phyloP scores from a whole-genome alignment of 2,329 filamentous ascomycete genomes.

The Calonectria pauciramosa region DNA sequence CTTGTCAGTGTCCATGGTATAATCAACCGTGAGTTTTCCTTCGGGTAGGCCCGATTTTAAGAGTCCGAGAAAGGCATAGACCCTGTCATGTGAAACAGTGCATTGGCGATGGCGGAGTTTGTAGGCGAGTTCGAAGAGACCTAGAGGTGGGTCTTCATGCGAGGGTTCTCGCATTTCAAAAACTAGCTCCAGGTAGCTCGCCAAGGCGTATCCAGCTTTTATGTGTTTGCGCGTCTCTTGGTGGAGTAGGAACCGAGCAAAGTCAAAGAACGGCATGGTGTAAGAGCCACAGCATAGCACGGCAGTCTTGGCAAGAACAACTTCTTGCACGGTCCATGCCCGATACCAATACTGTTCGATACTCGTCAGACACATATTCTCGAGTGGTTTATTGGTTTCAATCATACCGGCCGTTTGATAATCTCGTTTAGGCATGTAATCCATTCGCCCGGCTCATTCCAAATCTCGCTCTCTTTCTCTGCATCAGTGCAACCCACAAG shows the following conservation, averaged over 20 bases:
- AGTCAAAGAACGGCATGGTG: slow-evolving; percentile 23
- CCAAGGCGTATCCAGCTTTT: slow-evolving; percentile 14
- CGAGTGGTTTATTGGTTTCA: too few relatives aligned
- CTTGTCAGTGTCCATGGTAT: slow-evolving; percentile 12
- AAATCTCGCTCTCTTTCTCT: slow-evolving; percentile 3
- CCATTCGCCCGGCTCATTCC: slow-evolving; percentile 19
- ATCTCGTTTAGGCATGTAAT: slow-evolving; percentile 23
- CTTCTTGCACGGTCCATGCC: slow-evolving; percentile 27
- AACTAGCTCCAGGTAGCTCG: slow-evolving; percentile 20
- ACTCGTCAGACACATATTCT: neutral
- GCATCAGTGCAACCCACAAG: slow-evolving; percentile 4
- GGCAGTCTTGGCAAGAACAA: slow-evolving; percentile 18
- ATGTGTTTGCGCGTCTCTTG: slow-evolving; percentile 3
- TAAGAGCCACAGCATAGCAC: slow-evolving; percentile 16
- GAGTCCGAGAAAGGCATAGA: slow-evolving; percentile 25
- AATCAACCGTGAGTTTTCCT: slow-evolving; percentile 15
- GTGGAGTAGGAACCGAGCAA: slow-evolving; percentile 18
- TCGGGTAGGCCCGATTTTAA: neutral
- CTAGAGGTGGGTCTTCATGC: slow-evolving; percentile 15
- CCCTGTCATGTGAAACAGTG: slow-evolving; percentile 18
- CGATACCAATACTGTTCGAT: slow-evolving; percentile 11
- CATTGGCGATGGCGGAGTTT: slow-evolving; percentile 26
- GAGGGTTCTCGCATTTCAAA: slow-evolving; percentile 22
- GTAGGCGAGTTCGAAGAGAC: slow-evolving; percentile 28
- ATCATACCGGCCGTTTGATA: slow-evolving; percentile 16